Evolutionary conservation across 805 yeast species (phyloP).

Genomic region (Diddensiella transvaalensis): DNA sequence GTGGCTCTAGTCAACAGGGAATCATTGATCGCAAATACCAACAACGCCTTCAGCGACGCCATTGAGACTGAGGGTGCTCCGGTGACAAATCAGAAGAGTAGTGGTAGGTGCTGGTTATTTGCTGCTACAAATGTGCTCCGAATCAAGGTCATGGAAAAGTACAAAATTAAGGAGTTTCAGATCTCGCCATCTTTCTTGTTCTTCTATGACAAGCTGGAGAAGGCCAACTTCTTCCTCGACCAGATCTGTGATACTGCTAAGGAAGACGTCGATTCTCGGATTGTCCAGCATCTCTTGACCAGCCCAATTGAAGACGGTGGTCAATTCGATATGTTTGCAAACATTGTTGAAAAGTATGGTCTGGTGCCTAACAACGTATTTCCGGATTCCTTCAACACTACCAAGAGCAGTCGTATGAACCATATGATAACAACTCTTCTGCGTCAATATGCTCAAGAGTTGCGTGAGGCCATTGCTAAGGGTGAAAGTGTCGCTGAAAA

Average conservation of each 20-base stretch:
- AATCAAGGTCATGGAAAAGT: conserved; percentile 54
- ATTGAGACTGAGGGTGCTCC: conserved; percentile 56
- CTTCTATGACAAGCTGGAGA: conserved; percentile 84
- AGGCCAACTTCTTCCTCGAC: conserved; percentile 75
- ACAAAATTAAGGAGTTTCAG: conserved; percentile 65
- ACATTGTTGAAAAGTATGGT: conserved; percentile 76
- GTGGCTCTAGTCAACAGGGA: conserved; percentile 30
- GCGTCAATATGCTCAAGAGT: conserved; percentile 70
- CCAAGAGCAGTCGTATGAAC: conserved; percentile 52
- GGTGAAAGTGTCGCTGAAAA: conserved; percentile 38
- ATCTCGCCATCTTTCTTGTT: conserved; percentile 74
- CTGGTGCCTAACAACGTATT: conserved; percentile 68
- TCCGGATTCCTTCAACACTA: conserved; percentile 64
- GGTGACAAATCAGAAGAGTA: conserved; percentile 65
- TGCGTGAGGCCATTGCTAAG: conserved; percentile 50
- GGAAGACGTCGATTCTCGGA: conserved; percentile 64
- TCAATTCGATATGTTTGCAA: conserved; percentile 79
- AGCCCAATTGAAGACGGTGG: conserved; percentile 83
- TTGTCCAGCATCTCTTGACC: conserved; percentile 59
- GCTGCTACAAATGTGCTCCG: conserved; percentile 77
- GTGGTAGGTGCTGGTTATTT: conserved; percentile 88
- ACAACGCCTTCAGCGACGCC: conserved; percentile 40
- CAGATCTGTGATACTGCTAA: conserved; percentile 67
- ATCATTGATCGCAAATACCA: conserved; percentile 17
- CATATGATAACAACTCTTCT: conserved; percentile 62